Base-by-base conservation (phyloP, 179 eudicot species). In the Amaranthus tricolor region DNA sequence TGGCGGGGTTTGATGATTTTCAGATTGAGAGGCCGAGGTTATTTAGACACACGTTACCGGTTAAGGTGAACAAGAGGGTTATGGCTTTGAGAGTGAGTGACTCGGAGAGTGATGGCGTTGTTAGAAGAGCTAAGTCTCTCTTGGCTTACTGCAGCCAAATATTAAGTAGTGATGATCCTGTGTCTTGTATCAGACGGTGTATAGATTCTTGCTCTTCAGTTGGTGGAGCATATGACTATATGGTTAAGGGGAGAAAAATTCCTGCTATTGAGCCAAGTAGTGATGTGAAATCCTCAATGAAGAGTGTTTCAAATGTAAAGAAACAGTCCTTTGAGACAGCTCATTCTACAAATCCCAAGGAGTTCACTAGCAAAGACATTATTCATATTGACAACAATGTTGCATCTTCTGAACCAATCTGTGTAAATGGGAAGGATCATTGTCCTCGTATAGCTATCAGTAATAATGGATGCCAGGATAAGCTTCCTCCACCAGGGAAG, bases 401-500 rank as follows among this genome's bases (percentile, higher is more conserved):
- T 65, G 69, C 40, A 43, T 12, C 65, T 40, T 31, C 78, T 44
- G 62, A 45, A 51, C 67, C 70, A 52, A 77, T 19, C 50, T 75
- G 72, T 40, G 17, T 66, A 65, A 75, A 49, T 66, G 80, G 61
- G 60, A 76, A 71, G 72, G 68, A 57, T 55, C 24, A 62, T 75
- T 40, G 60, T 55, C 70, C 51, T 57, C 45, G 9, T 61, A 77
- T 64, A 69, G 54, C 44, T 69, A 20, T 71, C 53, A 31, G 74
- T 60, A 72, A 69, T 73, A 75, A 71, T 21, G 80, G 82, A 59
- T 63, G 81, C 51, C 62, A 53, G 60, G 66, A 79, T 45, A 75
- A 48, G 76, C 58, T 74, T 70, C 68, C 85, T 75, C 81, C 86
- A 53, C 79, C 97, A 56, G 98, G 97, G 72, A 89, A 81, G 75